Percentiles rank a stretch among this genome's conserved stretches.
Conservation (phyloP, 805 yeast species). For the Candida alai region DNA sequence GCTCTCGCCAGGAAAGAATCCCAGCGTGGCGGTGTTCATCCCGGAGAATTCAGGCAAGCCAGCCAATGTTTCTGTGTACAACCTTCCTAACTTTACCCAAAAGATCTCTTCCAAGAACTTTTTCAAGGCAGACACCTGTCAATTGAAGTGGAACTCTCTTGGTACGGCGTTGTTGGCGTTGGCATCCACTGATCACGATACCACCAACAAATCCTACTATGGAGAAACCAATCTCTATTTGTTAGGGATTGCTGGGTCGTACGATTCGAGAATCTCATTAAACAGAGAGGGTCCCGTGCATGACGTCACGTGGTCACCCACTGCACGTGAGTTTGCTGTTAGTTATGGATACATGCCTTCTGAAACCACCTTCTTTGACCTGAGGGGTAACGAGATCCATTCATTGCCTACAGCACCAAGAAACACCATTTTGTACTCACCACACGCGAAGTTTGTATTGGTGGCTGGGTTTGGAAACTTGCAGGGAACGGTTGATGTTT, state of each 20-base stretch:
- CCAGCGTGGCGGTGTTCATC: slow-evolving; percentile 84
- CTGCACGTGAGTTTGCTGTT: slow-evolving; percentile 95
- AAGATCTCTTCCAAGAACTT: slow-evolving; percentile 85
- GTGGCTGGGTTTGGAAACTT: slow-evolving; percentile 98
- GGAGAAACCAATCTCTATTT: slow-evolving; percentile 93
- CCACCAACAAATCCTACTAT: slow-evolving; percentile 89
- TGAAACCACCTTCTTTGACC: slow-evolving; percentile 88
- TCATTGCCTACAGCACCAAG: slow-evolving; percentile 83
- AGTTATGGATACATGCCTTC: slow-evolving; percentile 98
- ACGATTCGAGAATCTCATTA: slow-evolving; percentile 81
- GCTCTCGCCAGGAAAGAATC: slow-evolving; percentile 83
- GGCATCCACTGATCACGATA: slow-evolving; percentile 94
- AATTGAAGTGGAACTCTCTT: slow-evolving; percentile 85
- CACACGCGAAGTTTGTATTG: slow-evolving; percentile 85
- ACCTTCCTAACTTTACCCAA: slow-evolving; percentile 67
- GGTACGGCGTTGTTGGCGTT: slow-evolving; percentile 93
- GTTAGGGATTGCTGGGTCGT: slow-evolving; percentile 88
- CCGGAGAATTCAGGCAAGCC: slow-evolving; percentile 89
- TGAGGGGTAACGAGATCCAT: slow-evolving; percentile 84
- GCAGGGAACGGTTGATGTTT: slow-evolving; percentile 93
- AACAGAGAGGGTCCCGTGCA: slow-evolving; percentile 96
- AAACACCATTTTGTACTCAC: slow-evolving; percentile 87
- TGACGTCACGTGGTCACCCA: slow-evolving; percentile 96
- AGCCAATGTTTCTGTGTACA: slow-evolving; percentile 80
- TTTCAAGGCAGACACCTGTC: slow-evolving; percentile 94